Percentiles rank a stretch among this genome's conserved stretches.
Evolutionary conservation across 148 eudicot species (phyloP).

Genomic region (Camellia sinensis): DNA sequence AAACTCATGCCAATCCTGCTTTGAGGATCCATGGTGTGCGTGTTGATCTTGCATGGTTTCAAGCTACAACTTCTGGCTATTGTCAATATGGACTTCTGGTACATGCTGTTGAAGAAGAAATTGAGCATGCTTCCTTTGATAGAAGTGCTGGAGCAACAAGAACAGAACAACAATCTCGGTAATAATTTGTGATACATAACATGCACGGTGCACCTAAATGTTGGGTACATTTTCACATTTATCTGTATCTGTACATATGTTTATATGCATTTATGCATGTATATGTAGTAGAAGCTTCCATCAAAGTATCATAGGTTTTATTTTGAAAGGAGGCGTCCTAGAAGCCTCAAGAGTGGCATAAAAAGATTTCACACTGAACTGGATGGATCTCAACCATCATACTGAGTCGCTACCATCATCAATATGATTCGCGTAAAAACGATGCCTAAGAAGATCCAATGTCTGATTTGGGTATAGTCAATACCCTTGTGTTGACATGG

Average conservation of each 20-base stretch:
- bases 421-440: too few species aligned
- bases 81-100: conserved; percentile 82
- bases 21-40: conserved; percentile 57
- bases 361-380: too few species aligned
- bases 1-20: conserved; percentile 85
- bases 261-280: neutral
- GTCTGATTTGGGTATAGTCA: too few species aligned
- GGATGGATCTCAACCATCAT: too few species aligned
- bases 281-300: too few species aligned
- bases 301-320: too few species aligned
- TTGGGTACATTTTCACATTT: neutral
- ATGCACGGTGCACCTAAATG: conserved; percentile 3
- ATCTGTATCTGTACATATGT: too few species aligned
- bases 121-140: conserved; percentile 39
- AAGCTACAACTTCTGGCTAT: conserved; percentile 68
- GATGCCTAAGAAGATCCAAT: too few species aligned
- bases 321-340: neutral
- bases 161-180: conserved; percentile 55
- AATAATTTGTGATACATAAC: conserved; percentile 5
- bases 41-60: conserved; percentile 87
- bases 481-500: too few species aligned
- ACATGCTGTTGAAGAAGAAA: conserved; percentile 49
- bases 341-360: too few species aligned
- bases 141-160: conserved; percentile 39
- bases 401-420: too few species aligned